Evolutionary conservation across 768 basidiomycete genomes (phyloP).

Genomic region (Postia placenta): DNA sequence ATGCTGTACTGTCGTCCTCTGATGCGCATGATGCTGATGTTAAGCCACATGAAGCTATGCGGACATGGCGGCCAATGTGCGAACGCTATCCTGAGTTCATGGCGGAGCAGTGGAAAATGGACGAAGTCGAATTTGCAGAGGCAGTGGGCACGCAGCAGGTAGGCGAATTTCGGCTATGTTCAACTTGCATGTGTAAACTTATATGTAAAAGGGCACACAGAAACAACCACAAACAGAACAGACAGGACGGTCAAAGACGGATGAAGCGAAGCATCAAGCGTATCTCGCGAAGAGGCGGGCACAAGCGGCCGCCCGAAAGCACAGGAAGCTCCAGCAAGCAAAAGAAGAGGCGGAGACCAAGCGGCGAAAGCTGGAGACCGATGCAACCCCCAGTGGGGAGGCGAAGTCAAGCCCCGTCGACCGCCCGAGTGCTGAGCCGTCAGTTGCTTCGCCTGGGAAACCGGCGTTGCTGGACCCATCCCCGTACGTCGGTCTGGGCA

Average conservation of each 20-base stretch:
- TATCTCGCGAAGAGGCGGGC: slow-evolving; percentile 19
- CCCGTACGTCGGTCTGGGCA: not conserved
- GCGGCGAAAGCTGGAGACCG: slow-evolving; percentile 9
- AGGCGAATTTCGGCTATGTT: not conserved
- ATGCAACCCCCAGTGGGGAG: not conserved
- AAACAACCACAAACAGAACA: not conserved
- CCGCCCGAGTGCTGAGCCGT: not conserved
- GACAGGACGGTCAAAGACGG: not conserved
- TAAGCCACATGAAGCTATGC: slow-evolving; percentile 23
- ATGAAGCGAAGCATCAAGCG: slow-evolving; percentile 10
- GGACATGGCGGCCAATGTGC: slow-evolving; percentile 71
- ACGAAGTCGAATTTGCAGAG: slow-evolving; percentile 71
- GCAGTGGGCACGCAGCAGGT: slow-evolving; percentile 30
- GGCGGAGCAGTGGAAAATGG: slow-evolving; percentile 73
- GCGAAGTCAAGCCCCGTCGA: not conserved
- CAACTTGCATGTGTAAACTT: not conserved
- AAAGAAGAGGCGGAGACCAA: slow-evolving; percentile 30
- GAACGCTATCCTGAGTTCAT: slow-evolving; percentile 86
- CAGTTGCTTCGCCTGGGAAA: not conserved
- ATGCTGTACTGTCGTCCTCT: slow-evolving; percentile 41
- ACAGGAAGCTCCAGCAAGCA: slow-evolving; percentile 39
- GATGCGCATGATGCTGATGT: slow-evolving; percentile 24
- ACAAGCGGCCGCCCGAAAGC: slow-evolving; percentile 20
- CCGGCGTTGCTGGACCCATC: not conserved
- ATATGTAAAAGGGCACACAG: no score